Evolutionary conservation across 352 stramenopile species (phyloP).

Genomic region (Elongisporangium prolatum): DNA sequence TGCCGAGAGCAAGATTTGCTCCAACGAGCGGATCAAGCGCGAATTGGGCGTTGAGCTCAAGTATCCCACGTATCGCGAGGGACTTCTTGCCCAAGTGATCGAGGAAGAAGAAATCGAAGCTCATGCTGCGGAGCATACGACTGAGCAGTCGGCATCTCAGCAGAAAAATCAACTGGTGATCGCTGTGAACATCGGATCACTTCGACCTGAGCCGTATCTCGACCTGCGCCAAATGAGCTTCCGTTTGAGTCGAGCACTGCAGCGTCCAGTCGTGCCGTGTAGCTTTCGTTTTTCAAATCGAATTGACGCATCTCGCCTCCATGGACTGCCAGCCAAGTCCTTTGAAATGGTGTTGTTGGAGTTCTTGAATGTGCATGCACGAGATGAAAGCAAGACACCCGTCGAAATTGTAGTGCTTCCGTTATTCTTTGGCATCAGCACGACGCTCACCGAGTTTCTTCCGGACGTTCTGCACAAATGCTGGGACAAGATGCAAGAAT

Average conservation of each 20-base stretch:
- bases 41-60: conserved; percentile 66
- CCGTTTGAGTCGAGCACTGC: conserved; percentile 51
- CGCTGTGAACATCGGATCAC: conserved; percentile 72
- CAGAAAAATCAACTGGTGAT: conserved; percentile 29
- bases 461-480: conserved; percentile 50
- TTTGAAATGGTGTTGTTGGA: conserved; percentile 58
- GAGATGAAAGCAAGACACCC: conserved; percentile 1
- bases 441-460: conserved; percentile 73
- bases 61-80: conserved; percentile 82
- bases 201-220: conserved; percentile 62
- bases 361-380: conserved; percentile 21
- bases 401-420: conserved; percentile 57
- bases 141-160: background rate
- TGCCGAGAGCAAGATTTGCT: conserved; percentile 77
- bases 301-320: conserved; percentile 48
- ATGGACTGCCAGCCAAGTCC: conserved; percentile 59
- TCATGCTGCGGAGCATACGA: background rate
- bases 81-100: conserved; percentile 68
- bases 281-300: conserved; percentile 78
- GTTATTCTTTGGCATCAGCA: conserved; percentile 76
- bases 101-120: conserved; percentile 47
- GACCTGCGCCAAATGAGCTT: conserved; percentile 73
- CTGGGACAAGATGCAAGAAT: conserved; percentile 10
- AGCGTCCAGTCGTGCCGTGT: conserved; percentile 52
- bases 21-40: conserved; percentile 65